Base-by-base conservation (phyloP, 768 basidiomycete genomes). In the Candolleomyces efflorescens region DNA sequence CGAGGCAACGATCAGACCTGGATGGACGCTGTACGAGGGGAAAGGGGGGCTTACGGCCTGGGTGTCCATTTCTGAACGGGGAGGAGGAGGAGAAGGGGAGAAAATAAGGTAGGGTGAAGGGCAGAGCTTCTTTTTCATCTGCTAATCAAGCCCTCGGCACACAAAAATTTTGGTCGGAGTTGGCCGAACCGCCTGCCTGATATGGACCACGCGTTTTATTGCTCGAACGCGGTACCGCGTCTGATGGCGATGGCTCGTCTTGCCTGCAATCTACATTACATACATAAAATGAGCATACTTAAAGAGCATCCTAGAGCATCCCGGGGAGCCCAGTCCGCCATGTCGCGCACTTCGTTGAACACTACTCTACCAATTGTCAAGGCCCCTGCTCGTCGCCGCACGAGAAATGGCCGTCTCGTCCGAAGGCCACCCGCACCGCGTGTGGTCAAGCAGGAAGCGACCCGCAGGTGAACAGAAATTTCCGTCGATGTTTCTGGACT, bases 111-210 rank as follows among this genome's bases (percentile, higher is more conserved):
- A 64, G 62, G 60, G 63, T 62, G 59, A 60, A 64, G 70, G 63
- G 64, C 66, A 63, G 55, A 61, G 54, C 53, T 60, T 54, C 53
- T 47, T 48, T 43, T 51, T 53, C 59, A 24, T 39, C 38, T 17
- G 41, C 43, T 23, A 53, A 47, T 43, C 22, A 49, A 11, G n/a
- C 48, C 38, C 15, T 59, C 55, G 64, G 60, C 72, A 65, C 47
- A 45, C 52, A 77, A 78, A 81, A 75, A 77, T 77, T 83, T 77
- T 67, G 65, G 77, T 78, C 83, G 81, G 83, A 79, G 78, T 81
- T 82, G 68, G 62, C 74, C 75, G 75, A 75, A 71, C 69, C 64
- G 23, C 18, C 18, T 45, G 39, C 54, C 39, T 24, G 26, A 55
- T 55, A 55, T 26, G 26, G 54, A 15, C 41, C 26, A 20, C 39